Base-by-base conservation (phyloP, 1,284 basidiomycete species). In the Malassezia restricta region DNA sequence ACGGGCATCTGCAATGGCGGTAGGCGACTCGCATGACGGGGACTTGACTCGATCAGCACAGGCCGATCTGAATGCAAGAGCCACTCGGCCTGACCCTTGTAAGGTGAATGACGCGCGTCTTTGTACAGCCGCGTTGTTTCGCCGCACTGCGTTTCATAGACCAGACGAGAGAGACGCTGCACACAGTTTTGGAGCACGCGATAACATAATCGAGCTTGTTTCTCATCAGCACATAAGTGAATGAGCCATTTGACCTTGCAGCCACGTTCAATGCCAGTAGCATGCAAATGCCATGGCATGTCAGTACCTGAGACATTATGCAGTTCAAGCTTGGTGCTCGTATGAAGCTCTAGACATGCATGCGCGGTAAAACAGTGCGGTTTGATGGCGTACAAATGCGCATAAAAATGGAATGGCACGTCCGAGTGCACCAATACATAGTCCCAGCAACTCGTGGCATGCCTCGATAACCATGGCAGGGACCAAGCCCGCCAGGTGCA, bases 81-180 rank as follows among this genome's bases (percentile, higher is more conserved):
- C 47, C 47, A 49, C 15, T 49, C 47, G 14, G 33, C 12, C 15
- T 49, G 35, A 39, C 47, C 32, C 17, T 49, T 41, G 32, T 49
- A 49, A 27, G 6, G 20, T 8, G 47, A 28, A 14, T 29, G 9
- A 8, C 38, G n/a, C 15, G 15, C 39, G 28, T 35, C 24, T 6
- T 17, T 38, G 31, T 39, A 38, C 4, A 38, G 37, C 29, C 38
- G 35, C 12, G 20, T 37, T 7, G 32, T 38, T 7, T 37, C 46
- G 6, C 46, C 46, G n/a, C 29, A 20, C 17, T 37, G 35, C n/a
- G 39, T 29, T 12, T 47, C 46, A 8, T 37, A 17, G 29, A 41
- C 47, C 20, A 46, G 49, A 12, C 35, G 43, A 20, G 27, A 33
- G 7, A 46, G 53, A 8, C 43, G 47, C 17, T 28, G 47, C 20